Percentiles rank a stretch among this genome's conserved stretches.
Evolutionary conservation across 805 yeast genomes (phyloP).

Genomic region (Sporopachydermia quercuum): DNA sequence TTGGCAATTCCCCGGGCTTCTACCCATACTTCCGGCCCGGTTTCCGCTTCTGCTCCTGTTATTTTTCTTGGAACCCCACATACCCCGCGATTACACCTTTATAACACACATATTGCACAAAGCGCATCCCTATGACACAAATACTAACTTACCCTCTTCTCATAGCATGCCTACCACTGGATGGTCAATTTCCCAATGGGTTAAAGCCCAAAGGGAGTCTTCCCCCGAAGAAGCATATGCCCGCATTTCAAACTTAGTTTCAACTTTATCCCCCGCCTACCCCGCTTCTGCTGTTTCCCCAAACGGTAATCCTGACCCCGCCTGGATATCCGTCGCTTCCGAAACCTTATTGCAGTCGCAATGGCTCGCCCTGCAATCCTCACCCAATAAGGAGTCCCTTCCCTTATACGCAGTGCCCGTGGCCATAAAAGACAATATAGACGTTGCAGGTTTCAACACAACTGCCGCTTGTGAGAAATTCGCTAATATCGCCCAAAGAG

Average conservation of each 20-base stretch:
- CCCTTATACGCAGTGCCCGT: conserved; percentile 90
- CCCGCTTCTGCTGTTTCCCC: neutral
- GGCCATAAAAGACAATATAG: conserved; percentile 91
- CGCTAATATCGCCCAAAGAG: conserved; percentile 49
- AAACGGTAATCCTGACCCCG: conserved; percentile 48
- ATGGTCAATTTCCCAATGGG: conserved; percentile 79
- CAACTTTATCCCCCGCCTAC: conserved; percentile 10
- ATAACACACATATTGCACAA: no score
- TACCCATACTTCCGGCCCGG: no score
- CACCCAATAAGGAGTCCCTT: conserved; percentile 28
- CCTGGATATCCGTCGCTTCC: conserved; percentile 78
- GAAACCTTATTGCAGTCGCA: conserved; percentile 53
- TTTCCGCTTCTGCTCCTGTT: no score
- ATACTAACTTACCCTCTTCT: no score
- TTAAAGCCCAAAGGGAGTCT: conserved; percentile 43
- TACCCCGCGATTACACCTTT: no score
- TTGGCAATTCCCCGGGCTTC: no score
- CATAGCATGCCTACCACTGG: conserved; percentile 33
- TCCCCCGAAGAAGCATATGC: conserved; percentile 47
- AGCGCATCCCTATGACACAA: no score
- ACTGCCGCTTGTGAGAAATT: conserved; percentile 94
- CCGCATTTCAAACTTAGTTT: conserved; percentile 25
- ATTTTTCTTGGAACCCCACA: no score
- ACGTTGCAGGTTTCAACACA: conserved; percentile 65
- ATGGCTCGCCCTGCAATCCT: conserved; percentile 61